These are phyloP conservation scores for Cyamopsis tetragonoloba DNA, from an alignment of 306 rosid species.

Conservation along the genomic window DNA sequence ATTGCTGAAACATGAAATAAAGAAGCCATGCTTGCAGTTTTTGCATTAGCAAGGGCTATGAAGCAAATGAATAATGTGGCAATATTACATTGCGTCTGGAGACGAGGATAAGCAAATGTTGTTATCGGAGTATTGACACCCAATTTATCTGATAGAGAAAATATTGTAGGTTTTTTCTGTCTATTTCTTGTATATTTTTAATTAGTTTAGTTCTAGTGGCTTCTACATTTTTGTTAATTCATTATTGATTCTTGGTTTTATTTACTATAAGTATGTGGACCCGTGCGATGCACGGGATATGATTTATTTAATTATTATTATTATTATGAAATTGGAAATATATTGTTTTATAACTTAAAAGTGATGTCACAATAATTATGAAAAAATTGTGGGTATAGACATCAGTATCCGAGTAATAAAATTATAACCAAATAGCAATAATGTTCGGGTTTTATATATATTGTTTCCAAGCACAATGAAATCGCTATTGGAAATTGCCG, in stretches of 20 bases:
- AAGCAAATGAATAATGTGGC: constrained; percentile 82
- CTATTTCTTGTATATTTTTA: background rate
- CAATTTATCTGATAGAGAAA: constrained; percentile 52
- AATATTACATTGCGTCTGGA: constrained; percentile 84
- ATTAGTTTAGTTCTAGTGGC: background rate
- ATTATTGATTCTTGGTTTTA: constrained; percentile 17
- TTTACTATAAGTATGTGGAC: too few relatives aligned
- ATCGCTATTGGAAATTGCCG: too few relatives aligned
- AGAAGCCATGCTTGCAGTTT: constrained; percentile 61
- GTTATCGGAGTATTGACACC: constrained; percentile 80
- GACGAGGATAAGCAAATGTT: constrained; percentile 67
- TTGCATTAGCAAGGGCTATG: constrained; percentile 92
- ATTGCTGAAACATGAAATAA: constrained; percentile 69
- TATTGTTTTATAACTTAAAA: too few relatives aligned
- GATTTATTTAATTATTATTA: too few relatives aligned
- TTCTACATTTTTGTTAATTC: constrained; percentile 11
- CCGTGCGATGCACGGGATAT: too few relatives aligned
- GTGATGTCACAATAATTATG: too few relatives aligned
- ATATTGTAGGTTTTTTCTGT: constrained; percentile 52
- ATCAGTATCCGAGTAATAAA: too few relatives aligned
- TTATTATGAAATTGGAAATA: too few relatives aligned
- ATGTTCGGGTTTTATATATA: too few relatives aligned
- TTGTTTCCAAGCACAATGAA: too few relatives aligned
- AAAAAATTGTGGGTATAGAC: too few relatives aligned
- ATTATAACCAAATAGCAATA: too few relatives aligned